These are phyloP conservation scores for Argentina anserina DNA, from an alignment of 306 rosid genomes.

Conservation along the genomic window DNA sequence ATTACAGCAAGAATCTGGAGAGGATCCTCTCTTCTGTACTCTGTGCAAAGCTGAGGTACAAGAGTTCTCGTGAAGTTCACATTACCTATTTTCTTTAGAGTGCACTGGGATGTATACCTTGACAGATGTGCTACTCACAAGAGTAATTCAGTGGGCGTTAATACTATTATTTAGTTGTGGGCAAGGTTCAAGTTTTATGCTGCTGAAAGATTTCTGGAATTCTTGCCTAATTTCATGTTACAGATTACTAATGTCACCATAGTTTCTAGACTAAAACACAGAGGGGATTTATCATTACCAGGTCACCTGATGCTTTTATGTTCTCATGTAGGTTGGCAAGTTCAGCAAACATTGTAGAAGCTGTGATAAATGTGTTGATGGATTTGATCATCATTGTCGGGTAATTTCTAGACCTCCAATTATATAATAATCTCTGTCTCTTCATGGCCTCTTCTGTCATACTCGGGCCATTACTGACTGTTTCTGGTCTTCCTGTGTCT, in stretches of 20 bases:
- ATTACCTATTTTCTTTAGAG: background rate
- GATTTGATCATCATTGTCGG: conserved; percentile 86
- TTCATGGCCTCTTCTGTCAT: background rate
- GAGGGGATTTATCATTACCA: background rate
- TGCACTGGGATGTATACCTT: background rate
- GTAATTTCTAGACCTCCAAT: conserved; percentile 30
- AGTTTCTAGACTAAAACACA: background rate
- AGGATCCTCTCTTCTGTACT: conserved; percentile 74
- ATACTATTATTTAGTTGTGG: background rate
- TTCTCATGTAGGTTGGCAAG: conserved; percentile 56
- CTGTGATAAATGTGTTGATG: conserved; percentile 84
- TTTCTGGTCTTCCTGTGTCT: background rate
- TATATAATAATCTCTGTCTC: background rate
- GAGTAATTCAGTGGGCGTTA: background rate
- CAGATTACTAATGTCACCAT: background rate
- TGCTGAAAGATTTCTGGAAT: background rate
- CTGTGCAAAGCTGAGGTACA: conserved; percentile 81
- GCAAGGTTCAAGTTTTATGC: background rate
- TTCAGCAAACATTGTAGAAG: conserved; percentile 91
- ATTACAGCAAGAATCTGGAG: conserved; percentile 58
- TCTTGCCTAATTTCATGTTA: background rate
- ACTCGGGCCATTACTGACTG: background rate
- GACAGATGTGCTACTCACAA: background rate
- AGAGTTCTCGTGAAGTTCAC: conserved; percentile 1
- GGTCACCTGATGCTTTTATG: background rate